Base-by-base conservation (phyloP, 2,329 filamentous ascomycete species). In the Pseudogymnoascus sp. region DNA sequence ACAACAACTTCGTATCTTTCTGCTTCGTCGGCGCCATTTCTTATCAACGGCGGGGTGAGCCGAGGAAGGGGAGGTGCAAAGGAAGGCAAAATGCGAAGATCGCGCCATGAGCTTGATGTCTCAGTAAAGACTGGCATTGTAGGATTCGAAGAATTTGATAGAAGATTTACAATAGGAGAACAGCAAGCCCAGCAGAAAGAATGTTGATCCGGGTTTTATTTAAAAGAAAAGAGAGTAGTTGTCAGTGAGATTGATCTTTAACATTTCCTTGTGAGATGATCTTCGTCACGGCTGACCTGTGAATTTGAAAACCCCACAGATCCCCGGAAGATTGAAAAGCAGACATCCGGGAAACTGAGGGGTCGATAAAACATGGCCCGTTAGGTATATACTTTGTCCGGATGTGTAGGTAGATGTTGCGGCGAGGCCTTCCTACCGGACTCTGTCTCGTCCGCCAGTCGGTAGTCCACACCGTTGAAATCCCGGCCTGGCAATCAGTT, bases 1-100 rank as follows among this genome's bases (percentile, higher is more conserved):
- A 79, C 68, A 1, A 79, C 70, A 2, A 79, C 76, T 66, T 79
- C 77, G 69, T 77, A 78, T 63, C 69, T 73, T 40, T 74, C 74
- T 3, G 64, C 65, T 33, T 64, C 64, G 11, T 42, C 63, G n/a
- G 6, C n/a, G 16, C 1, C 14, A 40, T 40, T 40, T 40, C 5
- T 40, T 40, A 40, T n/a, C 40, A 60, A 47, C 11, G 65, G 47
- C 1, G 72, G 70, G 0, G 72, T 67, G 5, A 76, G 65, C 35
- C 74, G 72, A 47, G 76, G 74, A 16, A 77, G 67, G 47, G 76
- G 75, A 33, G 72, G 71, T 10, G 74, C 74, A 64, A 76, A 75
- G 6, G 75, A 76, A 14, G 75, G 76, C 13, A 74, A 70, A 11
- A 76, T 72, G 61, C 76, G 75, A 5, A 77, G 69, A 62, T 77